A percentile compares a stretch with the other conserved stretches of the same genome.
phyloP scores from a whole-genome alignment of 2,329 filamentous ascomycete species.

The Calonectria pseudoturangicola region DNA sequence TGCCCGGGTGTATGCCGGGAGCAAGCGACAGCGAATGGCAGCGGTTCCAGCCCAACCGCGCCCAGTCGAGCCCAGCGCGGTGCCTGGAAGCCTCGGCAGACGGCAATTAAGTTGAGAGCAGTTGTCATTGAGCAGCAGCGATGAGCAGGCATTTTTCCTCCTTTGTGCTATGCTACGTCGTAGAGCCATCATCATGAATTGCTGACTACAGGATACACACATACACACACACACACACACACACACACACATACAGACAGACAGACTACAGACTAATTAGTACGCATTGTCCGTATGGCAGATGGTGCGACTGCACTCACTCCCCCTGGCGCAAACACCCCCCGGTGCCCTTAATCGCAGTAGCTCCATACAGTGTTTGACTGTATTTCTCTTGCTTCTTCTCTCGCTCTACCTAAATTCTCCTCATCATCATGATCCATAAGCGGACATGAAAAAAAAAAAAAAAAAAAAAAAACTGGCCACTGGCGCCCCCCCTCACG shows the following conservation, averaged over 20 bases:
- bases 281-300: too few species aligned
- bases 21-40: slow-evolving; percentile 6
- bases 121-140: not conserved
- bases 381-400: not conserved
- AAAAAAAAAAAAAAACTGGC: not conserved
- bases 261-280: too few species aligned
- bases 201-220: not conserved
- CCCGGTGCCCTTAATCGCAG: slow-evolving; percentile 1
- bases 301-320: not conserved
- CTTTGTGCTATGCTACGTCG: slow-evolving; percentile 5
- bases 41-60: slow-evolving; percentile 32
- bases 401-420: too few species aligned
- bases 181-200: not conserved
- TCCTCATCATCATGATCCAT: too few species aligned
- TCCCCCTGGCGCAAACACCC: slow-evolving; percentile 7
- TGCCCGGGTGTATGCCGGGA: not conserved
- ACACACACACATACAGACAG: too few species aligned
- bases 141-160: slow-evolving; percentile 4
- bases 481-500: not conserved
- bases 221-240: too few species aligned
- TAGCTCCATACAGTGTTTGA: not conserved
- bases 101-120: not conserved
- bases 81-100: slow-evolving; percentile 6
- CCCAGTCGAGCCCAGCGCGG: slow-evolving; percentile 20
- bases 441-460: too few species aligned